Evolutionary conservation across 164 flowering plant genomes (phyloP), one percentile per base, ranked within the genome.

Genomic region (Kalanchoe fedtschenkoi): DNA sequence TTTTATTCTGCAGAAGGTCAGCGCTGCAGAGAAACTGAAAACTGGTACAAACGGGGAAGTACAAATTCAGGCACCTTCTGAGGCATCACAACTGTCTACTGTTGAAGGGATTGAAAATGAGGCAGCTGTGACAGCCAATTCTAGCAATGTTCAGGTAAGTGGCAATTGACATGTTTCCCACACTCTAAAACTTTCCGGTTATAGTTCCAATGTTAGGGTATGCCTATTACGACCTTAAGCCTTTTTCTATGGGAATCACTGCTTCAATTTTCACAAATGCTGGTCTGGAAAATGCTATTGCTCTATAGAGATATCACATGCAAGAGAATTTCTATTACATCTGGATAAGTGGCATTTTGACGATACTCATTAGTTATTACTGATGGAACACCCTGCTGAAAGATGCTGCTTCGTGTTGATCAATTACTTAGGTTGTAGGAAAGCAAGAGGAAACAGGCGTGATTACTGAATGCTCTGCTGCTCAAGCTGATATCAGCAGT

Each of bases 21-120:
- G 83, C 72, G 86, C 80, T 58, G 79, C 81, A 61, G 80, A 81
- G 59, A 75, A 51, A 68, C 68, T 70, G 63, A 83, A 81, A 63
- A 15, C 64, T 68, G 67, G 17, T 54, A 16, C 77, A 58, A 65
- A 72, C 56, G 34, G 76, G 47, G 81, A 75, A 63, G 80, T 46
- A 63, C 75, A 75, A 54, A 70, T 58, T 63, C 51, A 75, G 55
- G 56, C 65, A 24, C 32, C 56, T 26, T 42, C 70, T 62, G 82
- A 79, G 66, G 64, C 83, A 70, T 29, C 74, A 17, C 37, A 58
- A 51, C 71, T 9, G 58, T 33, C 73, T 64, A 66, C 33, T 73
- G 74, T 46, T 67, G 75, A 69, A 53, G 62, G 58, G 30, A 67
- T 28, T 32, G 67, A 58, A 55, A 19, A 66, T 60, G 78, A 70